Conservation (phyloP, 495 filamentous ascomycete species). For the Lasiosphaeria ovina region DNA sequence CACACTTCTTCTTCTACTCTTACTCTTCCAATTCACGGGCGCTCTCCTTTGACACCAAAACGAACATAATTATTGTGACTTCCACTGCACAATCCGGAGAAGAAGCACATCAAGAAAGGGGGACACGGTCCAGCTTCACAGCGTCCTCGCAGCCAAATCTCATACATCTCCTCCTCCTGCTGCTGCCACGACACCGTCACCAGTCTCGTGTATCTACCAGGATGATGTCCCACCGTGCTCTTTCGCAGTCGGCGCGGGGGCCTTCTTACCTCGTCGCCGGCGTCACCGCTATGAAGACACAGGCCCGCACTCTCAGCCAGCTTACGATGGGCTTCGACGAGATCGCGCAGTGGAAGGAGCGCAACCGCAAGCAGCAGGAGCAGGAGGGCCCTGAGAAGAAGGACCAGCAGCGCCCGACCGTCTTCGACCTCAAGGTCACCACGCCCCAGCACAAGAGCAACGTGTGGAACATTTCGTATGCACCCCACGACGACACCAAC, state of each 20-base stretch:
- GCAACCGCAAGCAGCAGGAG: neutral
- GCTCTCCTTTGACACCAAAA: too few species aligned
- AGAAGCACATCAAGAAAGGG: too few species aligned
- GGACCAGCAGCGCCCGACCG: neutral
- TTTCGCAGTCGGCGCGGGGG: neutral
- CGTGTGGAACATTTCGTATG: slow-evolving; percentile 3
- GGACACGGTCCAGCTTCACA: too few species aligned
- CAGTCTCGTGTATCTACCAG: too few species aligned
- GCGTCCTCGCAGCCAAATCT: too few species aligned
- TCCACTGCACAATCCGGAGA: too few species aligned
- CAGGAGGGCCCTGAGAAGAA: neutral
- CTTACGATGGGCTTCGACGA: slow-evolving; percentile 15
- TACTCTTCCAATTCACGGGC: too few species aligned
- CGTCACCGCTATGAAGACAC: neutral
- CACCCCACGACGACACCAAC: neutral
- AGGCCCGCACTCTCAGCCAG: neutral
- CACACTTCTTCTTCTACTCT: too few species aligned
- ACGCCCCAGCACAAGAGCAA: slow-evolving; percentile 9
- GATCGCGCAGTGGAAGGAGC: slow-evolving; percentile 13
- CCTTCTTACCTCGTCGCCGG: neutral
- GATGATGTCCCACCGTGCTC: neutral
- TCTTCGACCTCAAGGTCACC: slow-evolving; percentile 12
- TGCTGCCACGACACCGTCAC: too few species aligned
- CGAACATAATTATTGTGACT: too few species aligned
- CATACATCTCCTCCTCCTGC: too few species aligned